Evolutionary conservation across 371 early-diverging fungal species (phyloP).

Genomic region (Fennellomyces sp.): DNA sequence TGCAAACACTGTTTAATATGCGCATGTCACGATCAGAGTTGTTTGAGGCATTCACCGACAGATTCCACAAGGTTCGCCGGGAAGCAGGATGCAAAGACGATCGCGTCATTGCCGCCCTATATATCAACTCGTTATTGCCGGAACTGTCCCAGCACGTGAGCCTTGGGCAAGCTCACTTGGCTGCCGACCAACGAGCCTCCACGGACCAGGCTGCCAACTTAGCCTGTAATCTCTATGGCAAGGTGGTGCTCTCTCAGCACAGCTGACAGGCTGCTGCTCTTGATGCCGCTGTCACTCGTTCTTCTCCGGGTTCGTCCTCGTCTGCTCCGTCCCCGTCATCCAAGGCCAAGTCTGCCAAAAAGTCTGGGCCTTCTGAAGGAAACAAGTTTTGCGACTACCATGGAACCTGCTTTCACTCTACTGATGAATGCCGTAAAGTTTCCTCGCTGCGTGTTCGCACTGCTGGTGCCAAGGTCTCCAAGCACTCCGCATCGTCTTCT

Average conservation of each 20-base stretch:
- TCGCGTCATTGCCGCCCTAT: background rate
- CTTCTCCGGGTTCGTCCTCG: no score
- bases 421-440: background rate
- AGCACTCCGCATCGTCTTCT: no score
- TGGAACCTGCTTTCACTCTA: background rate
- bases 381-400: background rate
- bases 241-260: no score
- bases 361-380: no score
- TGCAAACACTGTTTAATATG: background rate
- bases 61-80: background rate
- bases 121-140: no score
- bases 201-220: background rate
- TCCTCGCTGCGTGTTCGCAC: no score
- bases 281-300: no score
- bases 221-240: background rate
- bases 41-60: background rate
- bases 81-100: background rate
- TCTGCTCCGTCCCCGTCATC: no score
- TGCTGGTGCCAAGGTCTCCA: no score
- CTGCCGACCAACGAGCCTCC: background rate
- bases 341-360: no score
- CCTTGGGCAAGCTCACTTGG: background rate
- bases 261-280: no score
- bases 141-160: background rate
- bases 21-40: background rate